Evolutionary conservation across 1,284 basidiomycete species (phyloP).

Genomic region (Papiliotrema terrestris): DNA sequence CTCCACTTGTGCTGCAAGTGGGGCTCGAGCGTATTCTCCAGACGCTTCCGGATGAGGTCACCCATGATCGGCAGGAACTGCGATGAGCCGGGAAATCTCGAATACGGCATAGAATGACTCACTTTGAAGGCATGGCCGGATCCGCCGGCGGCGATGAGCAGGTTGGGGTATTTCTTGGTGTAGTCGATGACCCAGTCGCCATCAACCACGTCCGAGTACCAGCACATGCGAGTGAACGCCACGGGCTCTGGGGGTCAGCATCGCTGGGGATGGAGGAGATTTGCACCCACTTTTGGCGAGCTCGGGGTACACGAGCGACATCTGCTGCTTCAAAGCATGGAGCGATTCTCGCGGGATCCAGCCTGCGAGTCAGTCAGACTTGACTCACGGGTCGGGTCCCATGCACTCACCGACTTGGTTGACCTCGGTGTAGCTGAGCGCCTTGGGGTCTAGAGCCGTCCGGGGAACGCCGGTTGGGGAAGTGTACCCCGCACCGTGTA

Average conservation of each 20-base stretch:
- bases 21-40: conserved; percentile 61
- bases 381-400: neutral
- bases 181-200: conserved; percentile 53
- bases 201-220: conserved; percentile 51
- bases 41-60: conserved; percentile 63
- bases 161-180: conserved; percentile 45
- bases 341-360: conserved; percentile 2
- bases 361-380: neutral
- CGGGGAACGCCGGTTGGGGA: conserved; percentile 36
- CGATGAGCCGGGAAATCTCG: no score
- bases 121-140: conserved; percentile 2
- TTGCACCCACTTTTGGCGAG: conserved; percentile 36
- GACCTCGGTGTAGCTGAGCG: neutral
- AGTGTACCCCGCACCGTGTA: conserved; percentile 49
- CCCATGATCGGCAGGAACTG: conserved; percentile 79
- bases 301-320: conserved; percentile 40
- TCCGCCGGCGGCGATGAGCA: conserved; percentile 52
- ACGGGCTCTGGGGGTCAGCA: neutral
- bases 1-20: conserved; percentile 58
- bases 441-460: conserved; percentile 30
- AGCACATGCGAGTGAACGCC: conserved; percentile 14
- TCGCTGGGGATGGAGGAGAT: neutral
- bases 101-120: conserved; percentile 48
- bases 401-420: neutral
- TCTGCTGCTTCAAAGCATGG: conserved; percentile 25